Evolutionary conservation across 2,329 filamentous ascomycete species (phyloP).

Genomic region (Aspergillus tanneri): DNA sequence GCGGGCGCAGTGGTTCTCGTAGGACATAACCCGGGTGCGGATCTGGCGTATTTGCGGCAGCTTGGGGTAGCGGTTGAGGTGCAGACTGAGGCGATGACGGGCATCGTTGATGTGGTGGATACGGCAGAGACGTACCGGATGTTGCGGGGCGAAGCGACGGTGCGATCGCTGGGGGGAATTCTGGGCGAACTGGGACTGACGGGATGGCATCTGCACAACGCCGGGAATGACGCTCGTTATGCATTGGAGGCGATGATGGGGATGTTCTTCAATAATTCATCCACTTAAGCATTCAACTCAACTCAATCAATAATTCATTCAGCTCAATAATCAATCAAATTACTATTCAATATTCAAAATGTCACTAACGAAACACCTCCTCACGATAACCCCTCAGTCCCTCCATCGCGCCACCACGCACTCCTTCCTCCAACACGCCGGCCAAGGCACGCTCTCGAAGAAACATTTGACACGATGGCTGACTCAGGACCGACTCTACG

Average conservation of each 20-base stretch:
- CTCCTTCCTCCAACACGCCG: slow-evolving; percentile 65
- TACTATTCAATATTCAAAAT: too few species aligned
- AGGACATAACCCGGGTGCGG: slow-evolving; percentile 69
- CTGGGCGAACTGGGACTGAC: slow-evolving; percentile 64
- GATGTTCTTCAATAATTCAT: slow-evolving; percentile 3
- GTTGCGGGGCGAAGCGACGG: slow-evolving; percentile 54
- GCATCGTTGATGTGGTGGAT: slow-evolving; percentile 67
- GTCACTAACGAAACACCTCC: slow-evolving; percentile 57
- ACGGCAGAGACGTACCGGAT: slow-evolving; percentile 69
- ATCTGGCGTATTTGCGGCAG: slow-evolving; percentile 65
- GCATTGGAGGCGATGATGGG: slow-evolving; percentile 70
- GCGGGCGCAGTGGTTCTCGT: slow-evolving; percentile 67
- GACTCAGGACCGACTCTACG: slow-evolving; percentile 69
- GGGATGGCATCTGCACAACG: slow-evolving; percentile 74
- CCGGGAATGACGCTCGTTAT: slow-evolving; percentile 79
- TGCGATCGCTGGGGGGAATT: slow-evolving; percentile 59
- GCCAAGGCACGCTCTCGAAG: slow-evolving; percentile 60
- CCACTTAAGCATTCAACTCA: background rate
- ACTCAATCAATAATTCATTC: background rate
- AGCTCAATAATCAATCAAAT: background rate
- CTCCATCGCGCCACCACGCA: slow-evolving; percentile 62
- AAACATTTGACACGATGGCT: slow-evolving; percentile 64
- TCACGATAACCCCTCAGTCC: slow-evolving; percentile 48
- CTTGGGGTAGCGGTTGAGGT: slow-evolving; percentile 60
- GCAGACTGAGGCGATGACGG: slow-evolving; percentile 23